Evolutionary conservation across 768 basidiomycete species (phyloP), one percentile per base, ranked within the genome.

Genomic region (Pulveroboletus sp.): DNA sequence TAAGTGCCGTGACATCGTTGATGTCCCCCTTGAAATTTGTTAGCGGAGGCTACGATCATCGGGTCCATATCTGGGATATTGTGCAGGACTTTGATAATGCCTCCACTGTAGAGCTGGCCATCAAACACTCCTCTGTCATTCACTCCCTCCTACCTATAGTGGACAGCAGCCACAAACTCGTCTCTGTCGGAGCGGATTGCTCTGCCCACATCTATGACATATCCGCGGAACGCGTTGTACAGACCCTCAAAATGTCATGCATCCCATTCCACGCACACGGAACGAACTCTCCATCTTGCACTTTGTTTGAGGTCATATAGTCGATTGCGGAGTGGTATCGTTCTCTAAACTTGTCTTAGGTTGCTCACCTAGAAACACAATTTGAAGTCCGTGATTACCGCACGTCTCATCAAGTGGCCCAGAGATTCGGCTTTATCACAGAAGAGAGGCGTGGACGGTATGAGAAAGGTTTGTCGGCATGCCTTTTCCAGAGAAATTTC

Each of bases 341-440:
- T 42, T 45, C 25, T 41, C 23, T 49, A 33, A 56, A 8, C 19
- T 13, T 23, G 12, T 35, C 37, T 19, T 40, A 80, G 78, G 67
- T 79, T 40, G 70, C 71, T 6, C 75, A 79, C 55, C 64, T 75
- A 19, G 79, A 81, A 53, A 66, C 71, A 24, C 79, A 80, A 50
- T 78, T 75, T 44, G 79, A 81, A 55, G 44, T 78, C n/a, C 76
- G 71, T 19, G 79, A 79, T 51, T 67, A 71, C 51, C 70, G 78
- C 16, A 47, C 65, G 31, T 69, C 73, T 13, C 55, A 53, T 21
- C 49, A 53, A 27, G 60, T 72, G 4, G 72, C 70, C 19, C 65
- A 71, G 40, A 64, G 75, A 25, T 80, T 80, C 53, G 78, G 79
- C 5, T 78, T 72, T 49, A 36, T 51, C 14, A 58, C 65, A 10